phyloP scores from a whole-genome alignment of 805 yeast genomes.

The Maudiozyma barnettii region DNA sequence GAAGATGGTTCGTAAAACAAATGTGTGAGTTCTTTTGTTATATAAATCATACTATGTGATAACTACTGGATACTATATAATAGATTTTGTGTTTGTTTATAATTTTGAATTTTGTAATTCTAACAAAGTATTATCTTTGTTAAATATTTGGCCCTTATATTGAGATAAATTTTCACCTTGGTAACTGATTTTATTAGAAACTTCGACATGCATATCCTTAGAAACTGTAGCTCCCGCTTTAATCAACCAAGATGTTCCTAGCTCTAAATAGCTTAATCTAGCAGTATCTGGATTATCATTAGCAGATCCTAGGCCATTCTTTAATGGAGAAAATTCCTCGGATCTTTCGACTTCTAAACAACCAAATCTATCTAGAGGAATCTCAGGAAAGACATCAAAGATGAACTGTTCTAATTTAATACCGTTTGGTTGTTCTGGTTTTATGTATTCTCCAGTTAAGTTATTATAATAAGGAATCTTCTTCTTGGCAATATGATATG shows the following conservation, averaged over 20 bases:
- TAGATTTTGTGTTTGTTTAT: no score
- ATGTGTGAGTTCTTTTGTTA: background rate
- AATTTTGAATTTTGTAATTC: no score
- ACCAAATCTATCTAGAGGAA: slow-evolving; percentile 65
- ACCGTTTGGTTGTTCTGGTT: slow-evolving; percentile 81
- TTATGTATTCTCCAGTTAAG: slow-evolving; percentile 36
- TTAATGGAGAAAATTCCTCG: slow-evolving; percentile 87
- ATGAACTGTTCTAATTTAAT: slow-evolving; percentile 93
- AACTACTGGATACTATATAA: no score
- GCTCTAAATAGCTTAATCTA: slow-evolving; percentile 47
- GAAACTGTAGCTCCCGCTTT: slow-evolving; percentile 57
- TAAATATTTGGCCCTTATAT: slow-evolving; percentile 39
- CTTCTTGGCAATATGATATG: slow-evolving; percentile 93
- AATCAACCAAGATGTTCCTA: slow-evolving; percentile 67
- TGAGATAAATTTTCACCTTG: slow-evolving; percentile 59
- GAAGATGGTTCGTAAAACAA: background rate
- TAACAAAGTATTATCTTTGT: slow-evolving; percentile 19
- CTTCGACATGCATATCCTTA: slow-evolving; percentile 53
- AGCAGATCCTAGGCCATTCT: slow-evolving; percentile 76
- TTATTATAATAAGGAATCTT: slow-evolving; percentile 60
- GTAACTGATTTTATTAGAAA: slow-evolving; percentile 66
- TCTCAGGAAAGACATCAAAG: slow-evolving; percentile 86
- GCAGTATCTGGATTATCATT: slow-evolving; percentile 84
- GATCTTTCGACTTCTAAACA: slow-evolving; percentile 82
- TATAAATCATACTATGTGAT: no score